phyloP scores from a whole-genome alignment of 2,329 filamentous ascomycete genomes.

The Calonectria hongkongensis region DNA sequence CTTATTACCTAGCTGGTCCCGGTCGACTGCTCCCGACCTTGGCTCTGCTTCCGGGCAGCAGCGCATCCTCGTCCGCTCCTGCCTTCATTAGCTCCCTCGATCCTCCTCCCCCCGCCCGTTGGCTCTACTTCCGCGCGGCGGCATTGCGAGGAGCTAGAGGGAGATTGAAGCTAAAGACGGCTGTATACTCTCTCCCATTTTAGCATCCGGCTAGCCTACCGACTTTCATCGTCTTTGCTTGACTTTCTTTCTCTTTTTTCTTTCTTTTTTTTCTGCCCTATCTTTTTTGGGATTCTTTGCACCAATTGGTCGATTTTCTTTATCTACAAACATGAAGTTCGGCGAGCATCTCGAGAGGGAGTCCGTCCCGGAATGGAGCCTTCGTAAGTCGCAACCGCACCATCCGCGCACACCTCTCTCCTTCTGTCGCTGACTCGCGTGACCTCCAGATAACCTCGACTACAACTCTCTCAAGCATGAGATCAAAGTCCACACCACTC shows the following conservation, averaged over 20 bases:
- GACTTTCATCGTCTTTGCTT: conserved; percentile 12
- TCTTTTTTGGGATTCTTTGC: neutral
- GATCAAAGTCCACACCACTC: conserved; percentile 87
- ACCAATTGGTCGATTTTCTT: conserved; percentile 29
- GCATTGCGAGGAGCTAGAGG: conserved; percentile 35
- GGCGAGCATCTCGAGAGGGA: conserved; percentile 78
- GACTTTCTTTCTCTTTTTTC: neutral
- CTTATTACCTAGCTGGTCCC: conserved; percentile 35
- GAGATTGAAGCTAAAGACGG: conserved; percentile 27
- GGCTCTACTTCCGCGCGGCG: conserved; percentile 19
- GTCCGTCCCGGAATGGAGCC: conserved; percentile 88
- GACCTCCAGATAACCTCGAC: conserved; percentile 83
- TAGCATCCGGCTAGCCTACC: conserved; percentile 13
- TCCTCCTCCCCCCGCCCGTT: conserved; percentile 33
- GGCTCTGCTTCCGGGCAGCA: conserved; percentile 31
- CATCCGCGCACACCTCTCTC: neutral
- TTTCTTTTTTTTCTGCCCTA: conserved; percentile 7
- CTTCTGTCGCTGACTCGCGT: conserved; percentile 25
- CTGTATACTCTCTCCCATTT: conserved; percentile 6
- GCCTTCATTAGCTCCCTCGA: conserved; percentile 25
- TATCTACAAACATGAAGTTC: conserved; percentile 61
- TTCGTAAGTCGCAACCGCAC: conserved; percentile 71
- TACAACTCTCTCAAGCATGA: conserved; percentile 91
- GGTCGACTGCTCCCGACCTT: neutral
- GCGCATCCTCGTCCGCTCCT: conserved; percentile 28